Conservation (phyloP, 2,329 filamentous ascomycete species). For the Arthrinium phaeospermum region DNA sequence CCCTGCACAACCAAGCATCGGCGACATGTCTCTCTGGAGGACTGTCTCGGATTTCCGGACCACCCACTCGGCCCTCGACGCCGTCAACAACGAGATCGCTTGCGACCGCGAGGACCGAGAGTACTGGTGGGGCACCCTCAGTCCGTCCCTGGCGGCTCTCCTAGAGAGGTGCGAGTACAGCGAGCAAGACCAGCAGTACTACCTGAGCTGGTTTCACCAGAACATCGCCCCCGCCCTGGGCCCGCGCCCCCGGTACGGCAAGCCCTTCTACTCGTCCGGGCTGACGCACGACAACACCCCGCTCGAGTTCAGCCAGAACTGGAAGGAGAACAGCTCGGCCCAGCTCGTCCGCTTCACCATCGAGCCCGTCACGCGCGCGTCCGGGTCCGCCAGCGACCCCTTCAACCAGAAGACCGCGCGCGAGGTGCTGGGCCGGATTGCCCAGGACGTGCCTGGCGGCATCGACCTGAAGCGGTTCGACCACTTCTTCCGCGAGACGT, state of each 20-base stretch:
- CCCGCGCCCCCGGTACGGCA: neutral
- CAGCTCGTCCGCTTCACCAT: slow-evolving; percentile 24
- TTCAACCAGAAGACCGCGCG: slow-evolving; percentile 9
- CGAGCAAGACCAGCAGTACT: slow-evolving; percentile 16
- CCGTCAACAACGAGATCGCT: too few species aligned
- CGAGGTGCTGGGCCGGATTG: neutral
- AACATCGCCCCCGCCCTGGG: slow-evolving; percentile 5
- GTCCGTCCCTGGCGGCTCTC: slow-evolving; percentile 8
- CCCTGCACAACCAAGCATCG: too few species aligned
- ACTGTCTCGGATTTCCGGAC: too few species aligned
- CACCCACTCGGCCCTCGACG: too few species aligned
- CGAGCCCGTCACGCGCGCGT: slow-evolving; percentile 1
- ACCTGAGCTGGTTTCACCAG: slow-evolving; percentile 23
- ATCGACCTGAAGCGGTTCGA: slow-evolving; percentile 22
- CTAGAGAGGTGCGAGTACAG: slow-evolving; percentile 16
- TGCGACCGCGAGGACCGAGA: neutral
- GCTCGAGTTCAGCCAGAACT: slow-evolving; percentile 24
- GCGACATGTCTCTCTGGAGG: too few species aligned
- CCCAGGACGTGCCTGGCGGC: slow-evolving; percentile 7
- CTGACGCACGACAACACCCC: slow-evolving; percentile 20
- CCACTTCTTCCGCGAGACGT: neutral
- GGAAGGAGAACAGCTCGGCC: slow-evolving; percentile 22
- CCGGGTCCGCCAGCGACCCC: slow-evolving; percentile 20
- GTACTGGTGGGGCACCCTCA: neutral
- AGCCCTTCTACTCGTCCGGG: slow-evolving; percentile 2